A percentile compares a stretch with the other conserved stretches of the same genome.
Evolutionary conservation across 306 rosid genomes (phyloP).

Genomic region (Canavalia gladiata): DNA sequence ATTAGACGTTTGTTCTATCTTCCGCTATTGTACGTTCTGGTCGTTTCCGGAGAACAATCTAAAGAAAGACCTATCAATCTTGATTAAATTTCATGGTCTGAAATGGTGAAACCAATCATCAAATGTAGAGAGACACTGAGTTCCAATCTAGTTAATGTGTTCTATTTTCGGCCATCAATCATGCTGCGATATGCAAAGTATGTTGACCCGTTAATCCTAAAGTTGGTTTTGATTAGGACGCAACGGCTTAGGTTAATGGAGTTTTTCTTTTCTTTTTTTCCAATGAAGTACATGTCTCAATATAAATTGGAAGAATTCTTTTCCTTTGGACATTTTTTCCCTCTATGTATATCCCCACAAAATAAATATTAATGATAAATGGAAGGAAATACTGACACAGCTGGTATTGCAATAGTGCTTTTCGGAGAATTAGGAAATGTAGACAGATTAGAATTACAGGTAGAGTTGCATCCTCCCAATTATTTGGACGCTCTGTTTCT

Average conservation of each 20-base stretch:
- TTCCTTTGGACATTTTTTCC: no score
- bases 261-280: no score
- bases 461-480: constrained; percentile 8
- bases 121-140: not conserved
- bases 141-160: constrained; percentile 18
- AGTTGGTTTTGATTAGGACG: constrained; percentile 26
- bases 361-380: not conserved
- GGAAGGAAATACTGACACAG: not conserved
- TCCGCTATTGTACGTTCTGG: not conserved
- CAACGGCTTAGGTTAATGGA: not conserved
- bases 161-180: constrained; percentile 1
- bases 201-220: not conserved
- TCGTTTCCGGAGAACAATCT: not conserved
- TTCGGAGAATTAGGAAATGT: not conserved
- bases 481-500: constrained; percentile 57
- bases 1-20: not conserved
- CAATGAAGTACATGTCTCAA: not conserved
- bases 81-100: not conserved
- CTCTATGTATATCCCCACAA: not conserved
- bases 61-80: not conserved
- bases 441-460: constrained; percentile 21
- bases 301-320: not conserved
- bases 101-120: not conserved
- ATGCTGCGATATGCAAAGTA: not conserved
- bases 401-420: not conserved